Evolutionary conservation across 192 early-diverging fungal species (phyloP).

Genomic region (Chytriomyces sp.): DNA sequence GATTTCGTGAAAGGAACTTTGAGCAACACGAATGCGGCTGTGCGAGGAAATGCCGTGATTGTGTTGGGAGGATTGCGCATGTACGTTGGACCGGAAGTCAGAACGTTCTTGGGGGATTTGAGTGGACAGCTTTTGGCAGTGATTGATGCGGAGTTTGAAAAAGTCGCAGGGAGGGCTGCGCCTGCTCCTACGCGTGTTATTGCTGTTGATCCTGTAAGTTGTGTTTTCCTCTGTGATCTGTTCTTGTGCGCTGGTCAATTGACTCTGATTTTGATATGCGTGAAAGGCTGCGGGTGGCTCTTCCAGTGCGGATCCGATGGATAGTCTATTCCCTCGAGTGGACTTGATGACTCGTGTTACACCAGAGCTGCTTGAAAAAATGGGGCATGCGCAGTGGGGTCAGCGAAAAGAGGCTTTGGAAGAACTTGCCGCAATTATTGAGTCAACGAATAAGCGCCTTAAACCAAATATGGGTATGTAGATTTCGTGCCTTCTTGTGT

Average conservation of each 20-base stretch:
- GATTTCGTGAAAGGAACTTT: constrained; percentile 83
- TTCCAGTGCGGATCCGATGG: constrained; percentile 64
- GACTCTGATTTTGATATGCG: background rate
- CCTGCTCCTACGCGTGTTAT: constrained; percentile 64
- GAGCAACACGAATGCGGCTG: constrained; percentile 81
- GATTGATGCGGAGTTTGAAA: constrained; percentile 93
- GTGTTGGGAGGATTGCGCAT: constrained; percentile 82
- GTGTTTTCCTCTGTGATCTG: background rate
- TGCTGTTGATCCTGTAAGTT: constrained; percentile 7
- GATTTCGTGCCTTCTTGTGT: background rate
- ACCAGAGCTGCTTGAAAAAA: constrained; percentile 63
- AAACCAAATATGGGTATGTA: constrained; percentile 71
- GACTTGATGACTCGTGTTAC: constrained; percentile 75
- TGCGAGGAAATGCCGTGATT: constrained; percentile 78
- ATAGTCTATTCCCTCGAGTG: constrained; percentile 86
- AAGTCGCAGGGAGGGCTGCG: constrained; percentile 72
- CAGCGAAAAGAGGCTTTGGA: constrained; percentile 90
- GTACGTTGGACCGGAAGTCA: constrained; percentile 84
- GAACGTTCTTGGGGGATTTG: constrained; percentile 85
- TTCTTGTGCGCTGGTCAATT: constrained; percentile 10
- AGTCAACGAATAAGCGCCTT: constrained; percentile 79
- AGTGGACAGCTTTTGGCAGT: constrained; percentile 78
- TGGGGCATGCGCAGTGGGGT: constrained; percentile 90
- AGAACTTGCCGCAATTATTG: constrained; percentile 74
- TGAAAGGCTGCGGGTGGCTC: constrained; percentile 34